Evolutionary conservation across 2,329 filamentous ascomycete species (phyloP).

Genomic region (Xylariales sp.): DNA sequence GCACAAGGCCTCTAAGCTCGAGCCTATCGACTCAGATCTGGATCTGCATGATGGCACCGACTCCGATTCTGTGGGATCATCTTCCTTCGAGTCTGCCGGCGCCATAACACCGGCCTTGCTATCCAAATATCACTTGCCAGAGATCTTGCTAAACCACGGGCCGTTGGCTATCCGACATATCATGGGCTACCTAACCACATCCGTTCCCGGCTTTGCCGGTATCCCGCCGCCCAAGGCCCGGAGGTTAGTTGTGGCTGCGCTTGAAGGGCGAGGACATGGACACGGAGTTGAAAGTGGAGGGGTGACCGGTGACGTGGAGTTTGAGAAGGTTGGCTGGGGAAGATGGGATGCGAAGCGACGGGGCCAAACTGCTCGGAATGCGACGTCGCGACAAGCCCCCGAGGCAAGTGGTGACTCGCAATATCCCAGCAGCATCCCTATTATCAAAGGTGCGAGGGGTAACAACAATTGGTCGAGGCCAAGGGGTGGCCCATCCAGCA

Average conservation of each 20-base stretch:
- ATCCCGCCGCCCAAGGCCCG: constrained; percentile 88
- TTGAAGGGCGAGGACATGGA: constrained; percentile 68
- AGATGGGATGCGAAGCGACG: constrained; percentile 83
- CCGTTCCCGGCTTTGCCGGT: constrained; percentile 85
- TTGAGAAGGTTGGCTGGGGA: constrained; percentile 96
- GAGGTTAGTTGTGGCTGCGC: constrained; percentile 83
- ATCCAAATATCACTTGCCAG: constrained; percentile 84
- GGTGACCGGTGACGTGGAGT: constrained; percentile 68
- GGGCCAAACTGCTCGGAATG: constrained; percentile 52
- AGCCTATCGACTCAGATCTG: constrained; percentile 77
- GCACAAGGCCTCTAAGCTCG: constrained; percentile 49
- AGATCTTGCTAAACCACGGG: constrained; percentile 84
- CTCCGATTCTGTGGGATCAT: constrained; percentile 38
- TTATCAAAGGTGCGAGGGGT: constrained; percentile 40
- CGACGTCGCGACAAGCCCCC: constrained; percentile 35
- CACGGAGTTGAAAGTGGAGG: constrained; percentile 55
- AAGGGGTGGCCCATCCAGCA: constrained; percentile 53
- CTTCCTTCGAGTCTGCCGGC: constrained; percentile 65
- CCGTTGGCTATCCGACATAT: constrained; percentile 92
- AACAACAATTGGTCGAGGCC: constrained; percentile 44
- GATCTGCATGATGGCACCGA: constrained; percentile 71
- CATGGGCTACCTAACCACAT: constrained; percentile 89
- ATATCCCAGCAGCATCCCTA: constrained; percentile 52
- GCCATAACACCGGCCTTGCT: constrained; percentile 82
- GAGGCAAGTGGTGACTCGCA: constrained; percentile 34